phyloP scores from a whole-genome alignment of 805 yeast species.

The Yarrowia porcina region DNA sequence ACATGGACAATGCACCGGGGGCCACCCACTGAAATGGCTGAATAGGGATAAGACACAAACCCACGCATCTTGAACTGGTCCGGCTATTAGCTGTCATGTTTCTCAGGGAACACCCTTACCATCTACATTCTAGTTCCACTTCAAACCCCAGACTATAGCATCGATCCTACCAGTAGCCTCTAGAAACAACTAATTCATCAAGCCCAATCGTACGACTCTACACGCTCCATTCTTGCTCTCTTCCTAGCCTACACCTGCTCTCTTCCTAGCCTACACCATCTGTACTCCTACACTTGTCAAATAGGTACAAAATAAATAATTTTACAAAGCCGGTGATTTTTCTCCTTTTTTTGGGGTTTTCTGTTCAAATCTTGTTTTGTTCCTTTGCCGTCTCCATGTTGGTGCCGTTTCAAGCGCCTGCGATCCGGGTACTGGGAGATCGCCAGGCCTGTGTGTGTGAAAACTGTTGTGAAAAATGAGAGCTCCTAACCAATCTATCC shows the following conservation, averaged over 20 bases:
- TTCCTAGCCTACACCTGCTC: too few species aligned
- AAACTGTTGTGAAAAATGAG: not conserved
- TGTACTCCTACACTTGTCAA: not conserved
- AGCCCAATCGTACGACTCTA: not conserved
- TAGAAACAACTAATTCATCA: not conserved
- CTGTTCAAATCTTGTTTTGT: not conserved
- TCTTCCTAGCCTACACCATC: not conserved
- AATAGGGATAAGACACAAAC: too few species aligned
- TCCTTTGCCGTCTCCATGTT: not conserved
- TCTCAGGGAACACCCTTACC: too few species aligned
- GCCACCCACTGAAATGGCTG: too few species aligned
- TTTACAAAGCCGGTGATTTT: slow-evolving; percentile 3
- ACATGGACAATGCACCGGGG: not conserved
- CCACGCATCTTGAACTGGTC: too few species aligned
- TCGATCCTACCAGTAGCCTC: too few species aligned
- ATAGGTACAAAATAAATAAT: slow-evolving; percentile 16
- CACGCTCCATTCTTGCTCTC: not conserved
- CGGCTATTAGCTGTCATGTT: too few species aligned
- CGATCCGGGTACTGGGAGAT: slow-evolving; percentile 18
- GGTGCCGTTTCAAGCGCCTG: not conserved
- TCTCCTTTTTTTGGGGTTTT: not conserved
- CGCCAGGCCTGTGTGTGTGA: not conserved
- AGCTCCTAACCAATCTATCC: slow-evolving; percentile 15
- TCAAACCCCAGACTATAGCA: too few species aligned
- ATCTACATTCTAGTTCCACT: too few species aligned